Evolutionary conservation across 306 rosid species (phyloP), one percentile per base, ranked within the genome.

Genomic region (Gillenia trifoliata): DNA sequence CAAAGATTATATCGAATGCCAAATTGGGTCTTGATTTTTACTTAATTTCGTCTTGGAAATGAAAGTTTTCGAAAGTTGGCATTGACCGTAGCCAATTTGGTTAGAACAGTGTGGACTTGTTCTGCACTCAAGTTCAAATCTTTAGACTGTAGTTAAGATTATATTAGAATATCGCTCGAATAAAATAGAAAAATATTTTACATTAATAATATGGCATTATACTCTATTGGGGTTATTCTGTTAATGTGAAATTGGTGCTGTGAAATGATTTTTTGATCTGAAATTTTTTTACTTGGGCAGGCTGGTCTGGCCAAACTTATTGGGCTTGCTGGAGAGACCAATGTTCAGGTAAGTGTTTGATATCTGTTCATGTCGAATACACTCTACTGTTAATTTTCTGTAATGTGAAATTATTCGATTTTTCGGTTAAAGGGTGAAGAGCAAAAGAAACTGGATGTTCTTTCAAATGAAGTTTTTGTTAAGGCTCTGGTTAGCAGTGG

Each of bases 251-350:
- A n/a, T n/a, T n/a, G n/a, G n/a, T n/a, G n/a, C 20, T 13, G 9
- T 59, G 64, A 31, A 4, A 34, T 34, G 16, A 3, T 20, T 71
- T 20, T 71, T 70, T 28, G 2, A 11, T 22, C 60, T 23, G n/a
- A 38, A 26, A 10, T 19, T 40, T 61, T 34, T 60, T 43, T 5
- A 52, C 45, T 73, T 62, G 36, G 65, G 82, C 89, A 94, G 98
- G 99, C 97, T 34, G 99, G 99, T 73, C 88, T 94, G 72, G 97
- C 99, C 17, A 94, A 94, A 78, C 97, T 94, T 65, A 92, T 94
- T 77, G 99, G 99, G 78, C 96, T 92, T 76, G 99, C 99, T 47
- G 99, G 99, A 75, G 99, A 92, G 85, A 93, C 98, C 72, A 93
- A 93, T 80, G 86, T 93, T 60, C 98, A 93, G 98, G 98, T 56